These are phyloP conservation scores for Isatis tinctoria DNA, from an alignment of 345 rosid species.

Conservation along the genomic window DNA sequence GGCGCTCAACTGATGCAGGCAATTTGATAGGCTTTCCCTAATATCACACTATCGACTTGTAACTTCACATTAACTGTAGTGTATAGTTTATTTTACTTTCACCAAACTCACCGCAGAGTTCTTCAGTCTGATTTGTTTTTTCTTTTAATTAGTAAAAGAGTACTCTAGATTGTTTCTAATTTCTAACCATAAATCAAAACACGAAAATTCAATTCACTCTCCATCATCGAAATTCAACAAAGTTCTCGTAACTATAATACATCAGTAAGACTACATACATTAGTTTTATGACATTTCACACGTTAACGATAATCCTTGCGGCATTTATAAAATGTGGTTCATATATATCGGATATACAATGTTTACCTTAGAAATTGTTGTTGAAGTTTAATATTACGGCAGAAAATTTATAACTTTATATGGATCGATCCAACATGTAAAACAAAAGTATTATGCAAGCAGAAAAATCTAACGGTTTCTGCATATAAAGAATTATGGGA, in stretches of 20 bases:
- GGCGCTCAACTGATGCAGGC: constrained; percentile 22
- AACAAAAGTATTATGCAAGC: no score
- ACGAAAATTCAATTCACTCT: neutral
- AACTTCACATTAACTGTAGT: neutral
- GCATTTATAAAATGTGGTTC: neutral
- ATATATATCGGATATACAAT: no score
- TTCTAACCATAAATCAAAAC: neutral
- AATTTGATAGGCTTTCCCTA: constrained; percentile 17
- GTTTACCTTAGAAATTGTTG: no score
- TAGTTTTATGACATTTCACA: neutral
- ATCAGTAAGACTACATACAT: neutral
- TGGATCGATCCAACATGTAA: no score
- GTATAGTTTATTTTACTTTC: neutral
- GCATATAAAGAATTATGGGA: no score
- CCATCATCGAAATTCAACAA: neutral
- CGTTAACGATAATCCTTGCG: neutral
- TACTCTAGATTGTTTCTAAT: neutral
- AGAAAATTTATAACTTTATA: no score
- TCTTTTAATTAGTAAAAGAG: neutral
- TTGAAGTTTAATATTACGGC: no score
- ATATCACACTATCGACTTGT: constrained; percentile 4
- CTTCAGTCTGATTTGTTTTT: neutral
- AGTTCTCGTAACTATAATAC: neutral
- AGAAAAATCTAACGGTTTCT: no score
- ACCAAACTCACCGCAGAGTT: neutral